Evolutionary conservation across 352 stramenopile genomes (phyloP).

Genomic region (Phytophthora foliorum): DNA sequence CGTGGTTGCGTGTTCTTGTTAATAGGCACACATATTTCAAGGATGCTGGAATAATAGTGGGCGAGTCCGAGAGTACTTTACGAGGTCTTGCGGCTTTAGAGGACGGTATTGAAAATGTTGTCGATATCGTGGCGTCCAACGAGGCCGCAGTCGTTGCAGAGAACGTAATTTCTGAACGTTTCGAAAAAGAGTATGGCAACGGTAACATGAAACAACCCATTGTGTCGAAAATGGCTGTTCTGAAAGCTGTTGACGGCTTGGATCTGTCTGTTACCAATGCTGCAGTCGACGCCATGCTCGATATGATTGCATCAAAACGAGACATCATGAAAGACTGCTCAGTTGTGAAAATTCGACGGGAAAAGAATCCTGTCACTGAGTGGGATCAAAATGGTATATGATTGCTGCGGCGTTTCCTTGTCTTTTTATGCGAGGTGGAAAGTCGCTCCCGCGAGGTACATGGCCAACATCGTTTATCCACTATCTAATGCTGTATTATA

Average conservation of each 20-base stretch:
- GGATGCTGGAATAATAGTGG: too few relatives aligned
- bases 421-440: slow-evolving; percentile 6
- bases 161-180: background rate
- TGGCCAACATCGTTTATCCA: background rate
- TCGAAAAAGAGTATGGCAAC: background rate
- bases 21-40: background rate
- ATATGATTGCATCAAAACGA: background rate
- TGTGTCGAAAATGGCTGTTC: background rate
- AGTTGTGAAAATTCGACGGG: background rate
- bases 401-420: slow-evolving; percentile 4
- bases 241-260: slow-evolving; percentile 3
- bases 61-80: too few relatives aligned
- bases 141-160: background rate
- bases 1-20: slow-evolving; percentile 15
- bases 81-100: too few relatives aligned
- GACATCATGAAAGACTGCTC: background rate
- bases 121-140: too few relatives aligned
- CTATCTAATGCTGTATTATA: slow-evolving; percentile 4
- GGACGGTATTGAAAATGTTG: too few relatives aligned
- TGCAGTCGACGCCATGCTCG: slow-evolving; percentile 5
- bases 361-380: background rate
- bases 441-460: background rate
- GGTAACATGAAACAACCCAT: background rate
- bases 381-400: slow-evolving; percentile 12
- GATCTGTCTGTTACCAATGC: slow-evolving; percentile 2